Evolutionary conservation across 768 basidiomycete species (phyloP).

Genomic region (Boletus vinaceobasis): DNA sequence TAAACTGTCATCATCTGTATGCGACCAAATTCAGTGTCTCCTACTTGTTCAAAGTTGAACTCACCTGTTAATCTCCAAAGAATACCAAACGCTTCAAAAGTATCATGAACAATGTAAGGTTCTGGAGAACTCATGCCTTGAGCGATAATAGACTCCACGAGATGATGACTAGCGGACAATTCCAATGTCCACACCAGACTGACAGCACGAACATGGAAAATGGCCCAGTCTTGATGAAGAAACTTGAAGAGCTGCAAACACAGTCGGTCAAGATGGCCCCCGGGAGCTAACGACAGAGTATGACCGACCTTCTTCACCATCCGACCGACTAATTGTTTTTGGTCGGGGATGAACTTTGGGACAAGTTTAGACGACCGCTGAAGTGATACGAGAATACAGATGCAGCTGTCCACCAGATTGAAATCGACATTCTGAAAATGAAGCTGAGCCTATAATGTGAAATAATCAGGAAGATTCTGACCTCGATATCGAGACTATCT

Average conservation of each 20-base stretch:
- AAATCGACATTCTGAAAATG: conserved; percentile 46
- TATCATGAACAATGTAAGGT: conserved; percentile 44
- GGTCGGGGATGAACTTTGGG: conserved; percentile 54
- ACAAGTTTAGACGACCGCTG: conserved; percentile 48
- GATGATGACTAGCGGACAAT: conserved; percentile 45
- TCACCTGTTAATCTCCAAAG: conserved; percentile 87
- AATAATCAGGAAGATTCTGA: conserved; percentile 25
- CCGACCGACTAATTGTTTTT: conserved; percentile 51
- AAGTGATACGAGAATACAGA: conserved; percentile 54
- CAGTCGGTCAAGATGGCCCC: not conserved
- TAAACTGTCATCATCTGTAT: conserved; percentile 69
- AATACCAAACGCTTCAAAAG: conserved; percentile 86
- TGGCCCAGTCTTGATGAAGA: conserved; percentile 58
- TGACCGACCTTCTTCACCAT: conserved; percentile 52
- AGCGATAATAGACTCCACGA: conserved; percentile 79
- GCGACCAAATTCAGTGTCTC: conserved; percentile 2
- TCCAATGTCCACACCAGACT: conserved; percentile 82
- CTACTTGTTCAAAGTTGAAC: conserved; percentile 11
- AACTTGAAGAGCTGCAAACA: conserved; percentile 62
- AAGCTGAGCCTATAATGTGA: not conserved
- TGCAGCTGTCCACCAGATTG: conserved; percentile 58
- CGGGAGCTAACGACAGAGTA: not conserved
- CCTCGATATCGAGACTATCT: conserved; percentile 52
- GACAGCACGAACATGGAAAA: conserved; percentile 80
- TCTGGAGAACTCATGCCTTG: conserved; percentile 62